A percentile compares a stretch with the other conserved stretches of the same genome.
phyloP scores from a whole-genome alignment of 2,329 filamentous ascomycete species.

The Tolypocladium pustulatum region DNA sequence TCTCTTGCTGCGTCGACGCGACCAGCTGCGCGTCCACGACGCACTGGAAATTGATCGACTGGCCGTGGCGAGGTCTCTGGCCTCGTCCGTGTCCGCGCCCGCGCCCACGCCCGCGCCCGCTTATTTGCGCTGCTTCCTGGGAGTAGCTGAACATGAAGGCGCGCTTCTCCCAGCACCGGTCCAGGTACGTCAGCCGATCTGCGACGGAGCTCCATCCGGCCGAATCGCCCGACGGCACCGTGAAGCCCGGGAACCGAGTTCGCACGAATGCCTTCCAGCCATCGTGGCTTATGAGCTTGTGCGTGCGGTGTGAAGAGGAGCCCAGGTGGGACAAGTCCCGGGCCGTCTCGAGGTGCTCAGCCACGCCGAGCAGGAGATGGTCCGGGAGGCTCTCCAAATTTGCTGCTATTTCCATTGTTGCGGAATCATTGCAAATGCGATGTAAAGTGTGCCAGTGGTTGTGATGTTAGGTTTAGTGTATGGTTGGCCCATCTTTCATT shows the following conservation, averaged over 20 bases:
- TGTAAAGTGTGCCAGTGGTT: neutral
- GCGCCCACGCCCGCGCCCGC: no score
- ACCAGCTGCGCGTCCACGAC: slow-evolving; percentile 34
- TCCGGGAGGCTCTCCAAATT: slow-evolving; percentile 34
- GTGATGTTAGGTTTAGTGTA: neutral
- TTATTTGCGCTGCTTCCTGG: slow-evolving; percentile 9
- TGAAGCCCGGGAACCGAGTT: slow-evolving; percentile 30
- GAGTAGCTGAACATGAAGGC: slow-evolving; percentile 25
- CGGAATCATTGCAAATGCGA: neutral
- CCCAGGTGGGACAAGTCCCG: slow-evolving; percentile 33
- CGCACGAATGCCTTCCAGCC: slow-evolving; percentile 42
- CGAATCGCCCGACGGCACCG: slow-evolving; percentile 15
- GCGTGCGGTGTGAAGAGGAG: slow-evolving; percentile 26
- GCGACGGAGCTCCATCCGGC: slow-evolving; percentile 28
- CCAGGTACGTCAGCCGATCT: slow-evolving; percentile 36
- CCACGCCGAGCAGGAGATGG: slow-evolving; percentile 38
- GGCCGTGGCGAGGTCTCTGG: slow-evolving; percentile 15
- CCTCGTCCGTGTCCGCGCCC: neutral
- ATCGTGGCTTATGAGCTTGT: slow-evolving; percentile 25
- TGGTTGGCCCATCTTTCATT: neutral
- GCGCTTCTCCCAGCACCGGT: slow-evolving; percentile 42
- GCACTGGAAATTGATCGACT: slow-evolving; percentile 32
- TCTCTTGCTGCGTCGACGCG: slow-evolving; percentile 27
- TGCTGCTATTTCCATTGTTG: slow-evolving; percentile 12
- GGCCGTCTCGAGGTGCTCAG: slow-evolving; percentile 36